Evolutionary conservation across 352 stramenopile species (phyloP).

Genomic region (Globisporangium splendens): DNA sequence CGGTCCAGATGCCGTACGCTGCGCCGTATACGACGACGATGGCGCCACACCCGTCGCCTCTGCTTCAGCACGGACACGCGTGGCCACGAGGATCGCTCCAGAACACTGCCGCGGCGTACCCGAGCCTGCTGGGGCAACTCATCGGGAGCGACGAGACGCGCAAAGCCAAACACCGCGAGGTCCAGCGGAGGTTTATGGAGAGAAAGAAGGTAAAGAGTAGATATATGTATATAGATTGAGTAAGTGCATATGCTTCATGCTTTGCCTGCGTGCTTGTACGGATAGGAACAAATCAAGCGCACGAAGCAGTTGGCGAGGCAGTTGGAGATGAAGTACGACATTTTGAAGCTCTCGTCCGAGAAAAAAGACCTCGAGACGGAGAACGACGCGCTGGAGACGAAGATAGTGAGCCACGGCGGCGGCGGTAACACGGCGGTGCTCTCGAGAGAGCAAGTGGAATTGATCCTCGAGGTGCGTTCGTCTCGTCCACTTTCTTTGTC

Average conservation of each 20-base stretch:
- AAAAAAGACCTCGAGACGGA: conserved; percentile 22
- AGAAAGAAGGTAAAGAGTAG: conserved; percentile 26
- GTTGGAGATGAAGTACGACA: conserved; percentile 26
- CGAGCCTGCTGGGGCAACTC: not conserved
- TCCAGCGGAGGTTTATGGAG: conserved; percentile 44
- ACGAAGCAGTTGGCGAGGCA: conserved; percentile 23
- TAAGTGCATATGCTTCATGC: not conserved
- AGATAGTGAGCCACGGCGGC: not conserved
- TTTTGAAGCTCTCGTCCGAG: conserved; percentile 21
- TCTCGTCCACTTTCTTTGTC: not conserved
- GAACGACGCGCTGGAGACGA: conserved; percentile 18
- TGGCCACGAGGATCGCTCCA: too few species aligned
- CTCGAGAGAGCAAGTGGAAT: conserved; percentile 19
- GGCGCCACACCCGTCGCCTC: not conserved
- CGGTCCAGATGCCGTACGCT: not conserved
- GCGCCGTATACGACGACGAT: too few species aligned
- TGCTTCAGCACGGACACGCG: not conserved
- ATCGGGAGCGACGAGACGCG: conserved; percentile 18
- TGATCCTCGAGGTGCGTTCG: conserved; percentile 19
- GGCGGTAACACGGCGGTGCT: conserved; percentile 6
- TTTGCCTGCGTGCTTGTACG: not conserved
- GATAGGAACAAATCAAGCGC: conserved; percentile 24
- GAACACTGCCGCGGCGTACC: not conserved
- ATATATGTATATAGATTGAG: too few species aligned
- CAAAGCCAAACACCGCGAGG: conserved; percentile 37